Conservation (phyloP, 2,329 filamentous ascomycete species). For the Fusarium papillatum region DNA sequence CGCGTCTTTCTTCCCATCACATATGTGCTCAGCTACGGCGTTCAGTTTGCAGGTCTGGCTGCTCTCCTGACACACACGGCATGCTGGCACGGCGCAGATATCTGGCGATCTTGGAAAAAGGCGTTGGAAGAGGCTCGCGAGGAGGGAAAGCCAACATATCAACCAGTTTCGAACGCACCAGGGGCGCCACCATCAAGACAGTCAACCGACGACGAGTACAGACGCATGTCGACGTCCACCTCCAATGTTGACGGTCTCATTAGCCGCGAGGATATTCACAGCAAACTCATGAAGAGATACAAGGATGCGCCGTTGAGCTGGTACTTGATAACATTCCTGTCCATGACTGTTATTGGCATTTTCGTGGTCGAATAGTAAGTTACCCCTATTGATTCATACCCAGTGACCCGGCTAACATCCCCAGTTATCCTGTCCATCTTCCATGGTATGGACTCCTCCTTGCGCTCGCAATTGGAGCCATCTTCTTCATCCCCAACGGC, state of each 20-base stretch:
- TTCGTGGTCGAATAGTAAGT: constrained; percentile 88
- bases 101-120: constrained; percentile 81
- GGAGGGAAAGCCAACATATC: constrained; percentile 64
- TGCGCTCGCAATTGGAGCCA: constrained; percentile 80
- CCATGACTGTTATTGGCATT: constrained; percentile 84
- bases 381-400: background rate
- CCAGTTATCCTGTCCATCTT: constrained; percentile 83
- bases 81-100: constrained; percentile 89
- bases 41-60: constrained; percentile 87
- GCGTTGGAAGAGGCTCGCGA: constrained; percentile 75
- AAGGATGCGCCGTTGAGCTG: constrained; percentile 85
- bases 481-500: constrained; percentile 91
- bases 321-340: constrained; percentile 82
- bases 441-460: constrained; percentile 90
- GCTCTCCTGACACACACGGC: constrained; percentile 85
- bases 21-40: constrained; percentile 87
- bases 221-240: constrained; percentile 50
- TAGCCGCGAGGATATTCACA: constrained; percentile 85
- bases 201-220: constrained; percentile 33
- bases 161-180: constrained; percentile 58
- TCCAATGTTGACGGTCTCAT: constrained; percentile 68
- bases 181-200: constrained; percentile 24
- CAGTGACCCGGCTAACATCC: constrained; percentile 16
- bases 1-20: constrained; percentile 89
- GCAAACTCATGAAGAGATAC: constrained; percentile 86